Conservation (phyloP, 1,139 yeast genomes). For the Saccharomycopsis crataegensis region DNA sequence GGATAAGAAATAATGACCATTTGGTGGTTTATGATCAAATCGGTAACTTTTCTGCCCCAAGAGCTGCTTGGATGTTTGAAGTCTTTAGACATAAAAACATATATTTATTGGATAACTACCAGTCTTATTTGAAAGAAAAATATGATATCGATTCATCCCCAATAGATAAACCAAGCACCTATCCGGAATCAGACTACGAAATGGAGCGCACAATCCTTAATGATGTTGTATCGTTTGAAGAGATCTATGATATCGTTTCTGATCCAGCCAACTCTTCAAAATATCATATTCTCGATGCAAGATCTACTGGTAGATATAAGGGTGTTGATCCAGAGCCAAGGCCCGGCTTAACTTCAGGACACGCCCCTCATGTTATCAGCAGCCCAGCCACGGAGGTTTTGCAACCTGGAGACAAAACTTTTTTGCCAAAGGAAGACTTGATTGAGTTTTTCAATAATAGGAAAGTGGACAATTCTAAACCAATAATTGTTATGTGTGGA, state of each 20-base stretch:
- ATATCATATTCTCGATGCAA: conserved; percentile 68
- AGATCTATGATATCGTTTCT: conserved; percentile 49
- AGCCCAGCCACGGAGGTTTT: conserved; percentile 66
- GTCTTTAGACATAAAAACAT: conserved; percentile 69
- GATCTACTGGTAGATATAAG: conserved; percentile 65
- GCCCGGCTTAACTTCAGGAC: conserved; percentile 82
- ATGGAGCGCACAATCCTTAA: conserved; percentile 16
- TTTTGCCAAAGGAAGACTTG: conserved; percentile 42
- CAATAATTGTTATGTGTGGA: conserved; percentile 84
- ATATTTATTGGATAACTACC: conserved; percentile 61
- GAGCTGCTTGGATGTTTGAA: conserved; percentile 85
- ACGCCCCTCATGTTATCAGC: conserved; percentile 73
- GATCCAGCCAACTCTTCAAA: conserved; percentile 39
- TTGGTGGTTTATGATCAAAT: conserved; percentile 79
- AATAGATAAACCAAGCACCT: conserved; percentile 15
- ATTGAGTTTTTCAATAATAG: conserved; percentile 34
- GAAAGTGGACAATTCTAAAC: conserved; percentile 41
- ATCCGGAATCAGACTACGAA: conserved; percentile 30
- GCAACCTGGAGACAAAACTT: conserved; percentile 39
- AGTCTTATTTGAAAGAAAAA: conserved; percentile 38
- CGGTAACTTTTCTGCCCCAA: conserved; percentile 81
- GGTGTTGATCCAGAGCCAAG: conserved; percentile 86
- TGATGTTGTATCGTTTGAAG: conserved; percentile 56
- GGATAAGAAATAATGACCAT: conserved; percentile 38
- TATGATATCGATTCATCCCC: conserved; percentile 31